Percentiles rank a stretch among this genome's conserved stretches.
phyloP scores from a whole-genome alignment of 371 early-diverging fungal genomes.

The Mortierella sp. region DNA sequence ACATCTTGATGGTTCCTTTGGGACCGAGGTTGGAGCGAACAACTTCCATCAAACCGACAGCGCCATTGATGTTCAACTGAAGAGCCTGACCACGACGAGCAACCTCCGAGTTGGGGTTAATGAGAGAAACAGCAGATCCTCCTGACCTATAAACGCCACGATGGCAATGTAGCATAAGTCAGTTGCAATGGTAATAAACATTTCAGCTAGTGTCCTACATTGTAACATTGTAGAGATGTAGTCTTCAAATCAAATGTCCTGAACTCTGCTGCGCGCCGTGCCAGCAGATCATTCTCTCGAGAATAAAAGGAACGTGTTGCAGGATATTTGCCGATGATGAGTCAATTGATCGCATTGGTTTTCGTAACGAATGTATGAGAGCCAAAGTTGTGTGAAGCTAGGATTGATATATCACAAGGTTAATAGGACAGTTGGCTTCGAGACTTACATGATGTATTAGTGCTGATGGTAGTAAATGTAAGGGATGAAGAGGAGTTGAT shows the following conservation, averaged over 20 bases:
- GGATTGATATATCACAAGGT: neutral
- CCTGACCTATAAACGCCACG: conserved; percentile 37
- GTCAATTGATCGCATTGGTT: neutral
- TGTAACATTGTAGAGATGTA: neutral
- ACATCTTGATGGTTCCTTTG: conserved; percentile 99
- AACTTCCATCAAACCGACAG: conserved; percentile 95
- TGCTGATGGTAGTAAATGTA: conserved; percentile 8
- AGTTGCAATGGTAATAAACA: neutral
- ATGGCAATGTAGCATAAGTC: conserved; percentile 2
- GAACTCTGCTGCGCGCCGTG: neutral
- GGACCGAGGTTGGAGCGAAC: conserved; percentile 98
- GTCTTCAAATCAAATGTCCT: neutral
- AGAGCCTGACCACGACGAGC: conserved; percentile 99
- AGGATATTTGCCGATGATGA: neutral
- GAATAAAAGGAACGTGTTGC: neutral
- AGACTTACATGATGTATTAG: conserved; percentile 22
- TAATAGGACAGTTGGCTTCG: neutral
- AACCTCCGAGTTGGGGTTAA: conserved; percentile 98
- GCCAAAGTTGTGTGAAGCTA: neutral
- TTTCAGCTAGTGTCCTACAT: neutral
- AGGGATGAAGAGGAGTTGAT: conserved; percentile 26
- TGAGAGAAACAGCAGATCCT: conserved; percentile 86
- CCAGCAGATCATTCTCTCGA: conserved; percentile 2
- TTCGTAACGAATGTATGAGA: neutral
- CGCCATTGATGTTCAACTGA: conserved; percentile 97